These are phyloP conservation scores for Chaetomium cochliodes DNA, from an alignment of 495 filamentous ascomycete species.

Conservation along the genomic window DNA sequence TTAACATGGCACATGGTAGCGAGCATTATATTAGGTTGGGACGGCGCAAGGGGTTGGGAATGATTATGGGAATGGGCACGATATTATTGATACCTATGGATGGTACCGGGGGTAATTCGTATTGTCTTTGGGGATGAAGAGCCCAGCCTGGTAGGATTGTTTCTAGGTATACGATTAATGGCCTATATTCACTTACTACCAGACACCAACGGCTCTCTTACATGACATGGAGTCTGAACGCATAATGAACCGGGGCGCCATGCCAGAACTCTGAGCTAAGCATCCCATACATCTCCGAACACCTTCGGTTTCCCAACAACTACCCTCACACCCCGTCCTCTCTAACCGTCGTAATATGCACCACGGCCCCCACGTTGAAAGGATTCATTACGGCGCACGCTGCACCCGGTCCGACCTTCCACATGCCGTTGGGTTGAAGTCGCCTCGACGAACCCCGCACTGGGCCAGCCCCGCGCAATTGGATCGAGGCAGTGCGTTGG, in stretches of 20 bases:
- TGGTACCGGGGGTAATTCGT: background rate
- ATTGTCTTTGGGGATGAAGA: background rate
- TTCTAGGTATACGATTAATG: background rate
- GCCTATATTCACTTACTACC: background rate
- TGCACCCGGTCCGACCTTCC: slow-evolving; percentile 17
- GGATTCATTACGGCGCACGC: slow-evolving; percentile 16
- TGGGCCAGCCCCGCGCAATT: too few relatives aligned
- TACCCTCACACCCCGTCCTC: background rate
- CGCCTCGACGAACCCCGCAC: too few relatives aligned
- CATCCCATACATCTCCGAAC: background rate
- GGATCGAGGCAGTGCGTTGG: too few relatives aligned
- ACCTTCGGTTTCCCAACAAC: background rate
- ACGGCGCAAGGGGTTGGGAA: slow-evolving; percentile 8
- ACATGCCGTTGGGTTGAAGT: slow-evolving; percentile 26
- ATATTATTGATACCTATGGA: slow-evolving; percentile 12
- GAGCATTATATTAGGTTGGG: background rate
- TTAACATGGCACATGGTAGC: slow-evolving; percentile 35
- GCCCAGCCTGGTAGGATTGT: background rate
- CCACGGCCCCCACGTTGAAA: slow-evolving; percentile 10
- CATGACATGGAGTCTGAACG: background rate
- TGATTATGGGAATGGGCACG: background rate
- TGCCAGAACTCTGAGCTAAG: background rate
- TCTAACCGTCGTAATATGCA: slow-evolving; percentile 19
- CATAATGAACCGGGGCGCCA: background rate
- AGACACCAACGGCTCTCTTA: background rate